These are phyloP conservation scores for Gossypium davidsonii DNA, from an alignment of 441 rosid species.

Conservation along the genomic window DNA sequence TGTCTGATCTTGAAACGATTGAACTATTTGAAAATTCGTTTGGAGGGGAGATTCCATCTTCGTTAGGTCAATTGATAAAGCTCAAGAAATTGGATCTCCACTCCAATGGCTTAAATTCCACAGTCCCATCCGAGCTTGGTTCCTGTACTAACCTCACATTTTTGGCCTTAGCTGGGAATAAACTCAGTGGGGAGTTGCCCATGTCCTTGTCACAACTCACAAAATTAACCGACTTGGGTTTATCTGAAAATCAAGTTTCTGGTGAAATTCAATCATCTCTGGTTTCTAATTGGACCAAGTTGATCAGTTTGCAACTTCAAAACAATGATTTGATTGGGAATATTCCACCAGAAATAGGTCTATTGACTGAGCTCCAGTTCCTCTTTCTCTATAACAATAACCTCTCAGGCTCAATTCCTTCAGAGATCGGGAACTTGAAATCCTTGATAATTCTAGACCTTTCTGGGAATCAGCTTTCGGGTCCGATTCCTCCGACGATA, in stretches of 20 bases:
- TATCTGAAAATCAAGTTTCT: slow-evolving; percentile 36
- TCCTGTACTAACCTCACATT: slow-evolving; percentile 40
- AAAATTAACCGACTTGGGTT: slow-evolving; percentile 29
- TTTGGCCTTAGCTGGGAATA: slow-evolving; percentile 46
- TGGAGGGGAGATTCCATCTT: slow-evolving; percentile 44
- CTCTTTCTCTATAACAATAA: slow-evolving; percentile 37
- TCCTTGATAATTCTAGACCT: slow-evolving; percentile 24
- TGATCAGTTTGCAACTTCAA: slow-evolving; percentile 50
- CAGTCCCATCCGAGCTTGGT: slow-evolving; percentile 54
- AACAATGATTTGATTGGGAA: slow-evolving; percentile 37
- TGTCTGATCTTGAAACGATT: slow-evolving; percentile 33
- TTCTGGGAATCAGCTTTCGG: slow-evolving; percentile 33
- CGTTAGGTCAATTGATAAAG: slow-evolving; percentile 50
- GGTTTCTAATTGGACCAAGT: slow-evolving; percentile 40
- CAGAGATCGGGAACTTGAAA: slow-evolving; percentile 35
- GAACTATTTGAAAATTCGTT: slow-evolving; percentile 41
- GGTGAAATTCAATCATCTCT: slow-evolving; percentile 43
- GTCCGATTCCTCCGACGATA: slow-evolving; percentile 30
- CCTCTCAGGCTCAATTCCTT: slow-evolving; percentile 43
- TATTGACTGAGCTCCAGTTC: slow-evolving; percentile 25
- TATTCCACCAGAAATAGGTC: slow-evolving; percentile 46
- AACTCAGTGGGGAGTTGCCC: slow-evolving; percentile 46
- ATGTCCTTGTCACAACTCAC: slow-evolving; percentile 43
- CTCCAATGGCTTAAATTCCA: slow-evolving; percentile 33
- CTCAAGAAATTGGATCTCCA: slow-evolving; percentile 42